Evolutionary conservation across 352 stramenopile genomes (phyloP), one percentile per base, ranked within the genome.

Genomic region (Phytophthora kernoviae): DNA sequence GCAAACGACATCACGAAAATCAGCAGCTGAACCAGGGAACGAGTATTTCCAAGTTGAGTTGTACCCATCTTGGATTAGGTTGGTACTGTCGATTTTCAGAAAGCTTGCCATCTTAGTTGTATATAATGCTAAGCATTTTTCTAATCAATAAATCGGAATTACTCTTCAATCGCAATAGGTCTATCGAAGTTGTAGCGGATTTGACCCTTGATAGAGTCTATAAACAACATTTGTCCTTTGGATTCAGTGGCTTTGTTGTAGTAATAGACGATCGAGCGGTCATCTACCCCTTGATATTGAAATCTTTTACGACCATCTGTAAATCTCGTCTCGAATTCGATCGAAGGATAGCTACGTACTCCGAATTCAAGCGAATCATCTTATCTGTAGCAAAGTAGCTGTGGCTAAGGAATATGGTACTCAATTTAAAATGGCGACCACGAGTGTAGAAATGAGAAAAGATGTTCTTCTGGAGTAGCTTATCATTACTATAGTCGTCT

Each of bases 401-500:
- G 34, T 50, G 43, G 1, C 17, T 50, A 37, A 50, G 21, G 14
- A 50, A 50, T 8, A 50, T 24, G 0, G 43, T 24, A 2, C 21
- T 37, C 5, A 40, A 26, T n/a, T n/a, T n/a, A 12, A 20, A 4
- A 5, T 52, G 12, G 11, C 43, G 21, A 0, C 44, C 44, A 24
- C 44, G 9, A 15, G 17, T 39, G 27, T 22, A 40, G 17, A 22
- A 41, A 40, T 52, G 44, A 15, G 12, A 27, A 20, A 52, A 52
- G 0, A 52, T 0, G 21, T 52, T 17, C 5, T 41, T 39, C n/a
- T 52, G 57, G 1, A 65, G 49, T 3, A 21, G 12, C 5, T 37
- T 18, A 41, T 65, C 57, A 32, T 52, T 54, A 1, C 1, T 27
- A 17, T 59, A 65, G 11, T 65, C 57, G 42, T 65, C 57, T 34